Percentiles rank a stretch among this genome's conserved stretches.
Evolutionary conservation across 257 asterid species (phyloP).

Genomic region (Gentiana macrophylla): DNA sequence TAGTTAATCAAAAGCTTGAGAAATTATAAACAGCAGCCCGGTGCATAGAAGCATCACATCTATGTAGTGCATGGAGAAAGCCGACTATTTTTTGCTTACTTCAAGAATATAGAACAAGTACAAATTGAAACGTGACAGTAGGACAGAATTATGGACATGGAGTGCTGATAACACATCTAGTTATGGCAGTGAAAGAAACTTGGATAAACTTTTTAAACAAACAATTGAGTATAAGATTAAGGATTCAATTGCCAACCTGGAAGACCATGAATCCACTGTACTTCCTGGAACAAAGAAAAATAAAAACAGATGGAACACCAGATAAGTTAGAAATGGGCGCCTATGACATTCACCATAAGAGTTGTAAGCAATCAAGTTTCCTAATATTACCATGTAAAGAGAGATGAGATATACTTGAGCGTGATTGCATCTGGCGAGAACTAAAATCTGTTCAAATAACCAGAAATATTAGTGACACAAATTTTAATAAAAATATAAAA

Average conservation of each 20-base stretch:
- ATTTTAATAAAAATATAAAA: too few species aligned
- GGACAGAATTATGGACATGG: too few species aligned
- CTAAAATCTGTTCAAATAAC: conserved; percentile 33
- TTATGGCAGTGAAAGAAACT: neutral
- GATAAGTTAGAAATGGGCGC: neutral
- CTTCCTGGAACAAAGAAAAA: conserved; percentile 35
- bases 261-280: conserved; percentile 20
- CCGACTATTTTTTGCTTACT: too few species aligned
- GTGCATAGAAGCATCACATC: too few species aligned
- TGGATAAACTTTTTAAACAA: too few species aligned
- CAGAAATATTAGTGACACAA: conserved; percentile 3
- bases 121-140: too few species aligned
- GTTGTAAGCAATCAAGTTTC: neutral
- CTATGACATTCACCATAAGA: neutral
- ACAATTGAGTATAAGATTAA: neutral
- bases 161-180: too few species aligned
- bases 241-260: conserved; percentile 40
- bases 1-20: too few species aligned
- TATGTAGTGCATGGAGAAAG: too few species aligned
- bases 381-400: conserved; percentile 36
- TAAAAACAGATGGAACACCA: conserved; percentile 2
- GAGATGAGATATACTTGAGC: conserved; percentile 36
- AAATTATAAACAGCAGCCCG: too few species aligned
- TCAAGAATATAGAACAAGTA: too few species aligned
- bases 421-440: conserved; percentile 25